Base-by-base conservation (phyloP, 2,329 filamentous ascomycete species). In the Plectosphaerella sp. region DNA sequence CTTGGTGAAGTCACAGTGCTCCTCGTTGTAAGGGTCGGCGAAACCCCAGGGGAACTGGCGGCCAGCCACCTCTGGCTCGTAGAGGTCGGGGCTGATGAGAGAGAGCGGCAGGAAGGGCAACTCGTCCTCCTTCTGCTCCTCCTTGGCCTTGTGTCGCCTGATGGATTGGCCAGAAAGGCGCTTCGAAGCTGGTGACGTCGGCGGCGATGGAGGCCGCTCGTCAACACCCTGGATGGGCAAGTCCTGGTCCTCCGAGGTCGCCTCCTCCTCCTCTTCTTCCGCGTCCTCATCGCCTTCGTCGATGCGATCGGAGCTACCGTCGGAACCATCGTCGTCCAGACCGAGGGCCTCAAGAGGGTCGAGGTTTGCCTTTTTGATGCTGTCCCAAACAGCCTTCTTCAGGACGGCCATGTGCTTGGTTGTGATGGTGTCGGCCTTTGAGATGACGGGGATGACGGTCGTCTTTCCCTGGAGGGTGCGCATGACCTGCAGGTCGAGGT, bases 351-450 rank as follows among this genome's bases (percentile, higher is more conserved):
- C 91, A 24, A 99, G 76, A 3, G 93, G 93, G 63, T 99, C 92
- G 51, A 99, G 78, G 58, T 88, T 89, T 14, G 91, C 86, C 63
- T 84, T 85, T 72, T 94, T 93, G 57, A 99, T 78, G 61, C 88
- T 92, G 50, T 90, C 84, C 84, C 89, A 95, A 35, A 99, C 92
- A 12, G 87, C 86, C 71, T 87, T 91, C 77, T 97, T 97, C 59
- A 99, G 80, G 62, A 90, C 86, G 45, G 83, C 78, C 94, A 97
- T 97, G 71, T 99, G 94, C 50, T 89, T 88, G 0, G 88, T 86
- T n/a, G 94, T 97, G 61, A 97, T 88, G 14, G 92, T 97, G 67
- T 99, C 94, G 39, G 94, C 93, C 72, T 99, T 99, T 66, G 91
- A 89, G 64, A 99, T 93, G 53, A 99, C 86, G 0, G 94, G 94